A percentile compares a stretch with the other conserved stretches of the same genome.
These are phyloP conservation scores for Rhododendron molle DNA, from an alignment of 148 eudicot species.

Conservation along the genomic window DNA sequence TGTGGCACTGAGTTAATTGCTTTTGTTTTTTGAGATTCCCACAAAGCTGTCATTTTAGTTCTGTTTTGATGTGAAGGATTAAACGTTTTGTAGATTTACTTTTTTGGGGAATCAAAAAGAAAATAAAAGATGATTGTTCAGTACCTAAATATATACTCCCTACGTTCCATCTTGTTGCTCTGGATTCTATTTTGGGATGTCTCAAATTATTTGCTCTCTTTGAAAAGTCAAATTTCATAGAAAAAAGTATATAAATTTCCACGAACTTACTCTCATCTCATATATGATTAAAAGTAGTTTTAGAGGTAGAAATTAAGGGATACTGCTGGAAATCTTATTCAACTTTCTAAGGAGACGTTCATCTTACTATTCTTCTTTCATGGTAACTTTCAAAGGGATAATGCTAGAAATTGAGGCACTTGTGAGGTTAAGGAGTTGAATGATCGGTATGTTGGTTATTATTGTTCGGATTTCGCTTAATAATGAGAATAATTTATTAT, in stretches of 20 bases:
- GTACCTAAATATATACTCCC: background rate
- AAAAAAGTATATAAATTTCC: background rate
- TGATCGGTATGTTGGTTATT: background rate
- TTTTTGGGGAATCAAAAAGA: background rate
- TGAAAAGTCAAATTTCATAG: background rate
- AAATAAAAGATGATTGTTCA: background rate
- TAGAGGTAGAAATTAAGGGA: background rate
- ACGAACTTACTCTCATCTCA: background rate
- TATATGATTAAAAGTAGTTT: background rate
- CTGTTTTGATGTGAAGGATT: background rate
- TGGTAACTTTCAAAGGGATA: background rate
- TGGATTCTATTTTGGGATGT: background rate
- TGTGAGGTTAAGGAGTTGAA: background rate
- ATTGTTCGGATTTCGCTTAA: background rate
- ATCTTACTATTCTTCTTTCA: background rate
- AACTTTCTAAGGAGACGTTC: background rate
- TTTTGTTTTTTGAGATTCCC: background rate
- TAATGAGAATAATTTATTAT: background rate
- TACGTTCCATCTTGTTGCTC: background rate
- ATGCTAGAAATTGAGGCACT: background rate
- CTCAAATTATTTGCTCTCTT: background rate
- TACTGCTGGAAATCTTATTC: background rate
- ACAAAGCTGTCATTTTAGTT: background rate
- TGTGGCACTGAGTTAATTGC: background rate
- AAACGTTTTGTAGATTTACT: background rate